Percentiles rank a stretch among this genome's conserved stretches.
Evolutionary conservation across 179 eudicot species (phyloP).

Genomic region (Nepenthes alata): DNA sequence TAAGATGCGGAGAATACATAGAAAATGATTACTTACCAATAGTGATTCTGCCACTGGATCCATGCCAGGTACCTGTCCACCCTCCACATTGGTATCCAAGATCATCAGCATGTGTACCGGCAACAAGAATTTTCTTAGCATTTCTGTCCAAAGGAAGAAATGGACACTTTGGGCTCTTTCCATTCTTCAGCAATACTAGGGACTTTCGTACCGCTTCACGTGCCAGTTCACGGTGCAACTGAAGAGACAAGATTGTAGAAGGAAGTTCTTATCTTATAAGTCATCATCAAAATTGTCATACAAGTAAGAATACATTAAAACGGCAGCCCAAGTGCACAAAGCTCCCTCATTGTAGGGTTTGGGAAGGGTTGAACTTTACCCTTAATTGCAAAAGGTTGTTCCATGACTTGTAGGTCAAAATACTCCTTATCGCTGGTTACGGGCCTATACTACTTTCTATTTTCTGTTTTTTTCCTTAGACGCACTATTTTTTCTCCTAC

Average conservation of each 20-base stretch:
- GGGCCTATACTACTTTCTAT: too few relatives aligned
- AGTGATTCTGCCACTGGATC: conserved; percentile 63
- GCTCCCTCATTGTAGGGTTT: too few relatives aligned
- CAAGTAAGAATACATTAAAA: too few relatives aligned
- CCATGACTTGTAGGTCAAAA: too few relatives aligned
- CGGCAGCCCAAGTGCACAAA: too few relatives aligned
- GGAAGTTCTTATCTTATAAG: background rate
- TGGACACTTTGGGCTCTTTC: conserved; percentile 42
- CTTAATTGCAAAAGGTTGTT: too few relatives aligned
- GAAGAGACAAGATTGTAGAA: conserved; percentile 2
- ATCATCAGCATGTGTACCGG: conserved; percentile 45
- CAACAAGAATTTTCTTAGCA: conserved; percentile 52
- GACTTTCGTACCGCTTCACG: conserved; percentile 89
- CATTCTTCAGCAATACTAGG: conserved; percentile 67
- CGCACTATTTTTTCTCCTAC: too few relatives aligned
- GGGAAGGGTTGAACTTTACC: too few relatives aligned
- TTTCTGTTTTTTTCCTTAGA: too few relatives aligned
- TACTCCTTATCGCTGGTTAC: too few relatives aligned
- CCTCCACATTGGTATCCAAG: conserved; percentile 45
- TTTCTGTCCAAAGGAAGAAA: conserved; percentile 59
- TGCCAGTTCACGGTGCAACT: conserved; percentile 76
- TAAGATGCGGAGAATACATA: too few relatives aligned
- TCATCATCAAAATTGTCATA: too few relatives aligned
- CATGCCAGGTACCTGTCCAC: conserved; percentile 44
- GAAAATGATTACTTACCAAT: conserved; percentile 34